Base-by-base conservation (phyloP, 768 basidiomycete genomes). In the Tulasnella sp. region DNA sequence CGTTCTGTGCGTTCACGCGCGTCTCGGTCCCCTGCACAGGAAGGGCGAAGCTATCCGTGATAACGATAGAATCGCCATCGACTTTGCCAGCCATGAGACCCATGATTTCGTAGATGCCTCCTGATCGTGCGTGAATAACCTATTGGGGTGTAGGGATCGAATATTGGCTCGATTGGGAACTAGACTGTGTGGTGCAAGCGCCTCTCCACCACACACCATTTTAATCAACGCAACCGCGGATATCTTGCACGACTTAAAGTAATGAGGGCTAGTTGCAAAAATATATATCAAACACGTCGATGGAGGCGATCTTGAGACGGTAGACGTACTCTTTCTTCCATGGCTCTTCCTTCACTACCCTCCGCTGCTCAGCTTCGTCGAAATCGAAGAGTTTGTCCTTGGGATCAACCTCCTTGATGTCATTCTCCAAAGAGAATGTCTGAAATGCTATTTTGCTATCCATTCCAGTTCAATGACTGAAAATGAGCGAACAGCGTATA, bases 11-110 rank as follows among this genome's bases (percentile, higher is more conserved):
- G 84, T 98, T 99, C 71, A 99, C 97, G 76, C 97, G 92, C 68
- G 98, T 99, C 85, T 99, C 98, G 0, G 98, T 99, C 19, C 98
- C 98, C 85, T 98, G 95, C 2, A 99, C 97, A 1, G 98, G 98
- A 4, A 99, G 88, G 6, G 98, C 97, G 82, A 98, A 99, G 16
- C 95, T 96, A 85, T 99, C 98, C 91, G 98, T 92, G 84, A 99
- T 92, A 84, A 87, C 85, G 80, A 89, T 85, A 3, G 85, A 84
- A 39, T 84, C 84, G 75, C 86, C 86, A 75, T 85, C 82, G 48
- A 98, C 92, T 86, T 98, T 97, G 79, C 97, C 97, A 85, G 98
- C 97, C 96, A 99, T 98, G 42, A 99, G 90, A 14, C 97, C 97
- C 97, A 99, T 99, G 84, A 99, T 98, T 86, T 99, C 97, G 87